A percentile compares a stretch with the other conserved stretches of the same genome.
Evolutionary conservation across 208 protist species (phyloP).

Genomic region (Crithidia fasciculata): DNA sequence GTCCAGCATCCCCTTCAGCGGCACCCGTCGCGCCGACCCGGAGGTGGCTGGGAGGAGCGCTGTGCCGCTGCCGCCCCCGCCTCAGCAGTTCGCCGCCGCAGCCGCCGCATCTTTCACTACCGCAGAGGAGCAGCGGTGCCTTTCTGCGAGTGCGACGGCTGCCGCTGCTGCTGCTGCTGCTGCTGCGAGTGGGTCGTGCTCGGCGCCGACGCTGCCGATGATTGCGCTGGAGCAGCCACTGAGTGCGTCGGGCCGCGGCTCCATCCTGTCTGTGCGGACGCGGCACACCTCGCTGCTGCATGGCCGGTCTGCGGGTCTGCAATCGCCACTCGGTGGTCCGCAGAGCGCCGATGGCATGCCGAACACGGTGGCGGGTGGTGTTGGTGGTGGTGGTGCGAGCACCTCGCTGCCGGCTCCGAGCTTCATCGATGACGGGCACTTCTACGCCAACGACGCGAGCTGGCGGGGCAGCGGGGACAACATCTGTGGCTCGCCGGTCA

Average conservation of each 20-base stretch:
- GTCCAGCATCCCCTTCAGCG: constrained; percentile 4
- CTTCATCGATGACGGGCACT: constrained; percentile 6
- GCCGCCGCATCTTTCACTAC: too few species aligned
- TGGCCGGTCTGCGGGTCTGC: not conserved
- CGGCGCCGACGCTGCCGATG: not conserved
- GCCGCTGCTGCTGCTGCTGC: not conserved
- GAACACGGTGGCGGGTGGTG: not conserved
- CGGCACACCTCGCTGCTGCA: not conserved
- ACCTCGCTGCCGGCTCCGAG: not conserved
- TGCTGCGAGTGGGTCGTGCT: not conserved
- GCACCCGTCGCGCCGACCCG: not conserved
- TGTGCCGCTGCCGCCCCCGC: not conserved
- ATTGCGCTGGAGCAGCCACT: not conserved
- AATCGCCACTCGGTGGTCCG: not conserved
- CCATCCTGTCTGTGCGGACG: not conserved
- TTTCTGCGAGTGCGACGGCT: not conserved
- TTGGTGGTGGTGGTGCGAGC: not conserved
- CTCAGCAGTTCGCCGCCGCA: not conserved
- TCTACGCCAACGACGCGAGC: not conserved
- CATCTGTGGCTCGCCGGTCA: not conserved
- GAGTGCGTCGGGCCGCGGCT: constrained; percentile 10
- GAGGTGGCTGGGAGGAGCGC: not conserved
- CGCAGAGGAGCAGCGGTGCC: constrained; percentile 1
- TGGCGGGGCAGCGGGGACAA: not conserved
- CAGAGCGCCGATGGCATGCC: not conserved